A percentile compares a stretch with the other conserved stretches of the same genome.
Evolutionary conservation across 163 green algal genomes (phyloP).

Genomic region (Scenedesmus sp.): DNA sequence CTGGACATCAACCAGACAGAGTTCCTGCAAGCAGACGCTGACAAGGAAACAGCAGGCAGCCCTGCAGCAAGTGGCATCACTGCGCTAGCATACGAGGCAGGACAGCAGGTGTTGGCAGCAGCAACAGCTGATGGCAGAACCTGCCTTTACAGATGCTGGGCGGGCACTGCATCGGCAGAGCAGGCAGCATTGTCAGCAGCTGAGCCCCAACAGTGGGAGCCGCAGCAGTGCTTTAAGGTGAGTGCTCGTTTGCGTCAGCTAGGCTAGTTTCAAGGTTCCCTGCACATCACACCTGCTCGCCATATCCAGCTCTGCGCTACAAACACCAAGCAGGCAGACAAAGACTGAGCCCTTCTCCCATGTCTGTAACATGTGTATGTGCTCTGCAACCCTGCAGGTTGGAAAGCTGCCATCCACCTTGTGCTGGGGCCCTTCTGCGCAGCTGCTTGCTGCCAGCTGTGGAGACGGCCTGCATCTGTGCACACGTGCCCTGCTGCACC

Average conservation of each 20-base stretch:
- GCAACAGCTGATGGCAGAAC: conserved; percentile 59
- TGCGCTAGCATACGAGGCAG: conserved; percentile 18
- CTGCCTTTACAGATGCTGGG: conserved; percentile 48
- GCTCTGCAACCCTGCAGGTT: conserved; percentile 10
- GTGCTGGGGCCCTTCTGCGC: conserved; percentile 25
- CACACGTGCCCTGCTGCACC: conserved; percentile 54
- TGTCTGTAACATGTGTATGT: not conserved
- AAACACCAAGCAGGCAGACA: too few species aligned
- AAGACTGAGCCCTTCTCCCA: not conserved
- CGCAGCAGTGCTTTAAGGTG: conserved; percentile 66
- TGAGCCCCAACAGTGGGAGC: conserved; percentile 62
- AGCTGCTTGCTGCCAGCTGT: conserved; percentile 6
- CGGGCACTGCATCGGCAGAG: not conserved
- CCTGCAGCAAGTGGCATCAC: conserved; percentile 30
- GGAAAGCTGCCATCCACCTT: not conserved
- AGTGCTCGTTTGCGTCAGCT: not conserved
- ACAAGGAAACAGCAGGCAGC: conserved; percentile 17
- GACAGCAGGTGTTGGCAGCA: conserved; percentile 54
- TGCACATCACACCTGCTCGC: not conserved
- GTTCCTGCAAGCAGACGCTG: not conserved
- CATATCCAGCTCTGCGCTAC: too few species aligned
- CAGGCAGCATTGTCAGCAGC: not conserved
- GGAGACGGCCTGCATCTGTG: conserved; percentile 20
- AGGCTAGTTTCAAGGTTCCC: not conserved
- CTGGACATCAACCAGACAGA: conserved; percentile 56